These are phyloP conservation scores for Kurtzmaniella cleridarum DNA, from an alignment of 805 yeast species.

Conservation along the genomic window DNA sequence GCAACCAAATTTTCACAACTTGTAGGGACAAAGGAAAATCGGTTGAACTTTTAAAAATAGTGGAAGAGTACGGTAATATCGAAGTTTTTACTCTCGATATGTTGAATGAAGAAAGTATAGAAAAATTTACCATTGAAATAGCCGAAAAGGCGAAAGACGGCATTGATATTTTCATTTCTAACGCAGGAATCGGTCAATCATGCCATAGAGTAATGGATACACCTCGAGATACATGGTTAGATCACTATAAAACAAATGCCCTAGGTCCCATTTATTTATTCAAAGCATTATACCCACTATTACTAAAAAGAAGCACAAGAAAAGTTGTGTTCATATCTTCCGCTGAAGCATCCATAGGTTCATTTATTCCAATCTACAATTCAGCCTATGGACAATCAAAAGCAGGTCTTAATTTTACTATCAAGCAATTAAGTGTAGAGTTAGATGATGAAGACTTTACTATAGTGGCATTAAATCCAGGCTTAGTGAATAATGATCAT, in stretches of 20 bases:
- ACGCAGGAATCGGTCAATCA: slow-evolving; percentile 21
- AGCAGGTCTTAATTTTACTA: slow-evolving; percentile 29
- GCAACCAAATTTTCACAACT: slow-evolving; percentile 18
- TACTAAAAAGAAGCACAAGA: slow-evolving; percentile 12
- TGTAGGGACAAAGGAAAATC: slow-evolving; percentile 7
- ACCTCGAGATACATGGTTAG: slow-evolving; percentile 12
- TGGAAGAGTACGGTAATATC: slow-evolving; percentile 9
- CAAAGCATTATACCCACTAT: slow-evolving; percentile 15
- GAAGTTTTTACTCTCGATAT: slow-evolving; percentile 17
- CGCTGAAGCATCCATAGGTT: slow-evolving; percentile 16
- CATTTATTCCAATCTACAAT: slow-evolving; percentile 8
- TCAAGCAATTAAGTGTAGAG: slow-evolving; percentile 19
- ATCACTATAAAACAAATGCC: slow-evolving; percentile 14
- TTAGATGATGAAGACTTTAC: slow-evolving; percentile 17
- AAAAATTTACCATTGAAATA: slow-evolving; percentile 7
- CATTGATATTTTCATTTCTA: slow-evolving; percentile 30
- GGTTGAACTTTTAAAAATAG: slow-evolving; percentile 6
- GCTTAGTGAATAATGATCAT: slow-evolving; percentile 18
- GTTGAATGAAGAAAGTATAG: slow-evolving; percentile 10
- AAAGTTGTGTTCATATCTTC: slow-evolving; percentile 22
- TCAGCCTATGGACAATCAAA: slow-evolving; percentile 33
- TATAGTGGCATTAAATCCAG: slow-evolving; percentile 23
- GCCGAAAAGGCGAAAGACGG: slow-evolving; percentile 8
- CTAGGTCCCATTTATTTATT: slow-evolving; percentile 16
- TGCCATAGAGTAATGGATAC: slow-evolving; percentile 12